Conservation (phyloP, 345 rosid species). For the Melaleuca alternifolia region DNA sequence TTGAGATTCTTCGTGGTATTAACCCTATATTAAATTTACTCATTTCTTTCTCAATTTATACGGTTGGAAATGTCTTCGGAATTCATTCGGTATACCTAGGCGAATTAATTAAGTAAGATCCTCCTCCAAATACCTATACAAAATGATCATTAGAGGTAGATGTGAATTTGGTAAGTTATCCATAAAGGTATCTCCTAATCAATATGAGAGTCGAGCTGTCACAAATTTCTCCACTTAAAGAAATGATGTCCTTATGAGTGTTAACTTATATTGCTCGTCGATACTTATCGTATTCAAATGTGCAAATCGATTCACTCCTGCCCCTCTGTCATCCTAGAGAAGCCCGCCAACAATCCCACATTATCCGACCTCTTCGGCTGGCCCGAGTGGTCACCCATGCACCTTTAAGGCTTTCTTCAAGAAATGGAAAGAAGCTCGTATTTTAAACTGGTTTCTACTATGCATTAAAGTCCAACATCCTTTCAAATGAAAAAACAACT, state of each 20-base stretch:
- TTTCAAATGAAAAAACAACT: not conserved
- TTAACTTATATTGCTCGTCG: not conserved
- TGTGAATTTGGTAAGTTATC: not conserved
- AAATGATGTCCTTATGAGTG: not conserved
- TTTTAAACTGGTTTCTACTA: not conserved
- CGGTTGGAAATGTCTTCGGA: not conserved
- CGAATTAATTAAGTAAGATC: not conserved
- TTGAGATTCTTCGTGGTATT: too few species aligned
- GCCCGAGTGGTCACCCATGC: not conserved
- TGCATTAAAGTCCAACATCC: not conserved
- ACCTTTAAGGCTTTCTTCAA: not conserved
- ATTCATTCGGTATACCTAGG: not conserved
- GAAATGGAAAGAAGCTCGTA: not conserved
- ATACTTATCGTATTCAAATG: accelerated
- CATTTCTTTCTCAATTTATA: not conserved
- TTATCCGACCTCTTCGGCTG: not conserved
- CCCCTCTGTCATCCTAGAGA: not conserved
- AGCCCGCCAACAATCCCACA: not conserved
- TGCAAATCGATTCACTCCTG: accelerated
- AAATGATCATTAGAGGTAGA: not conserved
- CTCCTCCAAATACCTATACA: not conserved
- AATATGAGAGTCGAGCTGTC: accelerated
- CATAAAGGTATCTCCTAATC: accelerated
- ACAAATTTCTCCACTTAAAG: accelerated
- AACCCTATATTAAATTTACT: too few species aligned